Conservation (phyloP, 2,329 filamentous ascomycete species). For the Talaromyces sp. region DNA sequence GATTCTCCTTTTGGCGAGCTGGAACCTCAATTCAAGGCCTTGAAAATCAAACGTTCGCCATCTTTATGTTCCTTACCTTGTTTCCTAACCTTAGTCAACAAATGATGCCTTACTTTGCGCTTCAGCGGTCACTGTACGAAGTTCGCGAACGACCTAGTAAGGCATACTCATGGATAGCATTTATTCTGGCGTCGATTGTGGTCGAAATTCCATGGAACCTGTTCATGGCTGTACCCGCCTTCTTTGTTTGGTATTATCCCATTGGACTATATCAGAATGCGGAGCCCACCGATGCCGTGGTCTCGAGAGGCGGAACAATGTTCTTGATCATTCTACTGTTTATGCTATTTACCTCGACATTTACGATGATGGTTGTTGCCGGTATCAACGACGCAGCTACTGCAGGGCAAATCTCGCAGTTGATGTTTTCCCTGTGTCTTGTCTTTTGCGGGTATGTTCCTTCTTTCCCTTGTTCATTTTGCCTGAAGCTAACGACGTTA, state of each 20-base stretch:
- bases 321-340: constrained; percentile 63
- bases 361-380: constrained; percentile 70
- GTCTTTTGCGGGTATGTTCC: constrained; percentile 50
- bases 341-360: constrained; percentile 67
- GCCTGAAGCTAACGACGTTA: constrained; percentile 13
- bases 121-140: constrained; percentile 58
- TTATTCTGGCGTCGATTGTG: constrained; percentile 66
- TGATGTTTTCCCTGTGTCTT: constrained; percentile 57
- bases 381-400: constrained; percentile 66
- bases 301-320: constrained; percentile 60
- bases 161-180: constrained; percentile 70
- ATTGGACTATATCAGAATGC: constrained; percentile 48
- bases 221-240: constrained; percentile 58
- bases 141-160: constrained; percentile 62
- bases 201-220: constrained; percentile 68
- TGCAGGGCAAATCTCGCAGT: constrained; percentile 60
- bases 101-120: constrained; percentile 59
- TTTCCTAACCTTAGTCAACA: constrained; percentile 60
- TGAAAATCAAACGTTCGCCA: constrained; percentile 85
- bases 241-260: constrained; percentile 65
- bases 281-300: constrained; percentile 35
- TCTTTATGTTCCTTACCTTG: constrained; percentile 81
- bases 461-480: no score
- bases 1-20: constrained; percentile 75
- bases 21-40: constrained; percentile 73